phyloP scores from a whole-genome alignment of 192 early-diverging fungal genomes.

The Rhizophagus clarus region DNA sequence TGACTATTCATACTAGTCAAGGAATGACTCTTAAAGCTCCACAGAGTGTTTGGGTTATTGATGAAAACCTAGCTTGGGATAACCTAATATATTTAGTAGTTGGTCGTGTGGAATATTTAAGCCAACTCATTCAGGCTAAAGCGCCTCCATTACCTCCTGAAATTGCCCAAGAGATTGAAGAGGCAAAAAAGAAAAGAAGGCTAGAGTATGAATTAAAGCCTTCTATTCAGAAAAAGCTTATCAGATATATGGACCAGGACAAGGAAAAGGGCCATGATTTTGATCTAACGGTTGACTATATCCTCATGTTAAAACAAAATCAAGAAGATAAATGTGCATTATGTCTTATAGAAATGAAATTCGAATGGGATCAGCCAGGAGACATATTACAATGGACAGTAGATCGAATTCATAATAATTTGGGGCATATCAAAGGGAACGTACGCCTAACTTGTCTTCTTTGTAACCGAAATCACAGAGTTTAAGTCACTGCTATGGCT shows the following conservation, averaged over 20 bases:
- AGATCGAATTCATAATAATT: conserved; percentile 12
- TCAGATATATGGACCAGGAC: conserved; percentile 11
- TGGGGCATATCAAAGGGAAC: conserved; percentile 16
- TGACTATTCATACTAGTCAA: conserved; percentile 26
- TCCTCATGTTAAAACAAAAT: conserved; percentile 16
- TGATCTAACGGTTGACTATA: conserved; percentile 29
- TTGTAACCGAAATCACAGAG: conserved; percentile 16
- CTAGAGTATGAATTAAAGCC: neutral
- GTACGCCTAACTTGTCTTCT: conserved; percentile 2
- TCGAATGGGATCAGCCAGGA: neutral
- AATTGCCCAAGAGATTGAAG: too few relatives aligned
- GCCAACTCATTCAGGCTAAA: conserved; percentile 16
- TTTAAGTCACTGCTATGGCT: neutral
- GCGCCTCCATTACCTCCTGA: conserved; percentile 17
- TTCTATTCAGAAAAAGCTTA: conserved; percentile 26
- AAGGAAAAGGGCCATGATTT: conserved; percentile 24
- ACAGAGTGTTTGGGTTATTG: conserved; percentile 29
- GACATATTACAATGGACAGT: conserved; percentile 10
- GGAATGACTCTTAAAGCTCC: conserved; percentile 25
- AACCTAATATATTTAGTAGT: conserved; percentile 26
- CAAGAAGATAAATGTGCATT: conserved; percentile 23
- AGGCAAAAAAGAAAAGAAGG: conserved; percentile 17
- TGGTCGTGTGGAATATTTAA: conserved; percentile 29
- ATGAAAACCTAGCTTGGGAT: conserved; percentile 21
- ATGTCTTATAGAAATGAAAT: conserved; percentile 23